Base-by-base conservation (phyloP, 208 protist species). In the Leptomonas seymouri region DNA sequence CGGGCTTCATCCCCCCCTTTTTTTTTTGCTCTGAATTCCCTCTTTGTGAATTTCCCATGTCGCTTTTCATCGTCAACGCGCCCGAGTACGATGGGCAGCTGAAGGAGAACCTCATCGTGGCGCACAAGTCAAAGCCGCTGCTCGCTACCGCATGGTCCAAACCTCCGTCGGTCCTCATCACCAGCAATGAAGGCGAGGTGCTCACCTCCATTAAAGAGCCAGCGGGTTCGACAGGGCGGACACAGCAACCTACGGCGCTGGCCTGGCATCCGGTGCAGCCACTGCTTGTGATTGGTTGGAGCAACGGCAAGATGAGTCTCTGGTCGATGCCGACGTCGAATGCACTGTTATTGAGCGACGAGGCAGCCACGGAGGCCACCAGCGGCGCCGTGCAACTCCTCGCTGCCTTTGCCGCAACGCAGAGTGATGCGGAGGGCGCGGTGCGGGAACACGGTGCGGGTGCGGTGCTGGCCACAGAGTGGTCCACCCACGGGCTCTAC, bases 221-320 rank as follows among this genome's bases (percentile, higher is more conserved):
- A 9, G 67, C 53, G 0, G 57, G 66, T 11, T 61, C 73, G 20
- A 55, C 57, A 20, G 73, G 73, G 48, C 48, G 73, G 50, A 71
- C 66, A 41, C 55, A 78, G 71, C 65, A 62, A 65, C 46, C 62
- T 7, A 88, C 87, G 8, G 63, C 76, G 25, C 72, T 97, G 25
- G 76, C 84, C 12, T 98, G 95, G 95, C 95, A 98, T 70, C 95
- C 95, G 15, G 78, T 58, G 11, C 75, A 90, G 42, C 34, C 73
- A 27, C 50, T 93, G 25, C 72, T 98, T 8, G 67, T 84, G 14
- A 88, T 95, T 55, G 95, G 95, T 23, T 97, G 90, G 92, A 86
- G 75, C 60, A 88, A 74, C 67, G 95, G 95, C 46, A 81, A 78
- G 42, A 71, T 98, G 42, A 75, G 71, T 6, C 51, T 90, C 25